A percentile compares a stretch with the other conserved stretches of the same genome.
These are phyloP conservation scores for Aureobasidium pullulans DNA, from an alignment of 2,329 filamentous ascomycete genomes.

Conservation along the genomic window DNA sequence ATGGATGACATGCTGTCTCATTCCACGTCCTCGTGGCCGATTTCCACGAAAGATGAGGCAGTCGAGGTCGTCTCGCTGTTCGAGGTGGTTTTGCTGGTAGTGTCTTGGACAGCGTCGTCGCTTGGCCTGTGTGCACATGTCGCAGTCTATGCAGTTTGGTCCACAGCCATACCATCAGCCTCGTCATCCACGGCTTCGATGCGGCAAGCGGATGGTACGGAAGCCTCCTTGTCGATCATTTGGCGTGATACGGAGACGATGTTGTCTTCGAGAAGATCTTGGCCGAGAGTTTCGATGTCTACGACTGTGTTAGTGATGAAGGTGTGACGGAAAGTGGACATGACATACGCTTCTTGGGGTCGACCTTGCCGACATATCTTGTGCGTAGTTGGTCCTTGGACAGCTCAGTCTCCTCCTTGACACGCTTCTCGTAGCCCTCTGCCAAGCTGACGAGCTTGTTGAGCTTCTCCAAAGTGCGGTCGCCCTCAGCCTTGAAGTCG, in stretches of 20 bases:
- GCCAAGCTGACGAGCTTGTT: slow-evolving; percentile 81
- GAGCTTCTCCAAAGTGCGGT: slow-evolving; percentile 79
- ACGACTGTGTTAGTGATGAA: slow-evolving; percentile 5
- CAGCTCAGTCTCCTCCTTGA: slow-evolving; percentile 96
- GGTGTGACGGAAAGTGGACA: neutral
- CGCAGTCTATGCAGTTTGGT: slow-evolving; percentile 6
- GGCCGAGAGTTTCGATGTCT: slow-evolving; percentile 90
- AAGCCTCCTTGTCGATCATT: slow-evolving; percentile 99
- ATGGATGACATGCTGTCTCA: too few species aligned
- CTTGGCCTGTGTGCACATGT: neutral
- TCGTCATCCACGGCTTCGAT: slow-evolving; percentile 50
- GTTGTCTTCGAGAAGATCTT: slow-evolving; percentile 97
- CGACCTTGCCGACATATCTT: slow-evolving; percentile 95
- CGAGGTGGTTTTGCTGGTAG: neutral
- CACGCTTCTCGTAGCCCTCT: slow-evolving; percentile 96
- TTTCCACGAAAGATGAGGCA: neutral
- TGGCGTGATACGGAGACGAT: slow-evolving; percentile 97
- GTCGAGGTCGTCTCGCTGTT: too few species aligned
- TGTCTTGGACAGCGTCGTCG: neutral
- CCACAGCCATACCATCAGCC: slow-evolving; percentile 32
- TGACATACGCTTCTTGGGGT: slow-evolving; percentile 84
- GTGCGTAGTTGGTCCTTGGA: slow-evolving; percentile 98
- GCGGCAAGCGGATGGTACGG: slow-evolving; percentile 53
- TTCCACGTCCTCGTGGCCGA: neutral
- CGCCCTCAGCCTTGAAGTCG: slow-evolving; percentile 79